phyloP scores from a whole-genome alignment of 208 protist genomes.

The Leishmania tropica region DNA sequence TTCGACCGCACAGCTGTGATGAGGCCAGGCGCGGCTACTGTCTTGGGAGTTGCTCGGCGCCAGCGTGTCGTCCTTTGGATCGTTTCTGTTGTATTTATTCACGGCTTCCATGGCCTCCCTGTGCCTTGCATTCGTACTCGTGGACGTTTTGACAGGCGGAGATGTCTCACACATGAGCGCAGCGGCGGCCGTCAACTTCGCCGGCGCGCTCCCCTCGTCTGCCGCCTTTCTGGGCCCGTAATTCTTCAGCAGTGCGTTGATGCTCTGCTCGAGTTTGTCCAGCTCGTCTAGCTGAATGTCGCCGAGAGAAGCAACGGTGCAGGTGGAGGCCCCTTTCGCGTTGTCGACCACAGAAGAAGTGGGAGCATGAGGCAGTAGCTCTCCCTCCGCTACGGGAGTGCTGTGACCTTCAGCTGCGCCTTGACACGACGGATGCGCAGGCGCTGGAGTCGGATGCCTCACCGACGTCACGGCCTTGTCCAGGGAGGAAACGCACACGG shows the following conservation, averaged over 20 bases:
- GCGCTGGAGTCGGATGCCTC: neutral
- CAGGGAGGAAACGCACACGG: neutral
- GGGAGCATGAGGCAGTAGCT: neutral
- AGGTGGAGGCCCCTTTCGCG: neutral
- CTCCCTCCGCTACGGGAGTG: neutral
- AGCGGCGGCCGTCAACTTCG: conserved; percentile 10
- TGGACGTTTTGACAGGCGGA: neutral
- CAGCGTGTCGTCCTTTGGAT: neutral
- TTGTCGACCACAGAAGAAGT: neutral
- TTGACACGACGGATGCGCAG: neutral
- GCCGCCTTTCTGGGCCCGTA: conserved; percentile 2
- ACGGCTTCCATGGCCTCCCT: neutral
- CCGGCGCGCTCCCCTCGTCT: neutral
- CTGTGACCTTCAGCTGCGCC: neutral
- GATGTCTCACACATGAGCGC: conserved; percentile 3
- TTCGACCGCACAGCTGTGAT: neutral
- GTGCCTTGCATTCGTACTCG: neutral
- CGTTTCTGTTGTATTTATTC: neutral
- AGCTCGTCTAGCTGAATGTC: conserved; percentile 17
- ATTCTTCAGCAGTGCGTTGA: conserved; percentile 19
- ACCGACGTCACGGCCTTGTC: neutral
- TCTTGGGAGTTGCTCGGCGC: neutral
- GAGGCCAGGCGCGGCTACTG: too few relatives aligned
- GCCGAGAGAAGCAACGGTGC: neutral
- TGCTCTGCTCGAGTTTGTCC: conserved; percentile 29